phyloP scores from a whole-genome alignment of 768 basidiomycete genomes.

The Kwoniella europaea region DNA sequence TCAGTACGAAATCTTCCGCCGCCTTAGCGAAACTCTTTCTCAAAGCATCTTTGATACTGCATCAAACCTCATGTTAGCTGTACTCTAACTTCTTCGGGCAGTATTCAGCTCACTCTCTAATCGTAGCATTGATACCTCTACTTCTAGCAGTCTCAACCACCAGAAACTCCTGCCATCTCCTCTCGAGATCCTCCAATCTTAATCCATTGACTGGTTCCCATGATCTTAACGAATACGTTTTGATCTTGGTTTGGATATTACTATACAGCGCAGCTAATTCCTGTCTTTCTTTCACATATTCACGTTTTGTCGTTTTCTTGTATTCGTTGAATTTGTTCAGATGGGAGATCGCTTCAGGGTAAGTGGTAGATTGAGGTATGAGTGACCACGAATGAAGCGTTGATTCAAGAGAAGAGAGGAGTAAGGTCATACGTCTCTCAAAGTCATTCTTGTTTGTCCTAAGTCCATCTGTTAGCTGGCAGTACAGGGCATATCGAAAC shows the following conservation, averaged over 20 bases:
- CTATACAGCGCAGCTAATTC: conserved; percentile 85
- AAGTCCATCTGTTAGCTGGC: neutral
- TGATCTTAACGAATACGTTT: conserved; percentile 82
- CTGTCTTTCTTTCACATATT: conserved; percentile 87
- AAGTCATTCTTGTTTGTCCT: conserved; percentile 72
- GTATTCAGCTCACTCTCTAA: conserved; percentile 70
- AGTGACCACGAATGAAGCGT: conserved; percentile 74
- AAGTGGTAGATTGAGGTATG: conserved; percentile 72
- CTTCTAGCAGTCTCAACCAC: conserved; percentile 76
- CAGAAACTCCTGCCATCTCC: conserved; percentile 74
- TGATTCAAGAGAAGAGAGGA: conserved; percentile 68
- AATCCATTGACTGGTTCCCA: conserved; percentile 80
- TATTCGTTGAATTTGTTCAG: conserved; percentile 74
- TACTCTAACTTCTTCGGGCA: neutral
- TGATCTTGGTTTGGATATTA: conserved; percentile 90
- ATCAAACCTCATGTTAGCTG: neutral
- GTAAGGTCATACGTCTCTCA: conserved; percentile 75
- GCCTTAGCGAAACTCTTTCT: conserved; percentile 51
- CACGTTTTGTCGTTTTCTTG: conserved; percentile 82
- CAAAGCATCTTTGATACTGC: conserved; percentile 57
- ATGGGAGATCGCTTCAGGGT: conserved; percentile 78
- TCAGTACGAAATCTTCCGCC: conserved; percentile 52
- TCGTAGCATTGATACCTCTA: conserved; percentile 82
- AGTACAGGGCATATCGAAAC: too few relatives aligned
- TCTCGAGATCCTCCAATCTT: conserved; percentile 73